Percentiles rank a stretch among this genome's conserved stretches.
Evolutionary conservation across 306 rosid species (phyloP).

Genomic region (Carpinus fangiana): DNA sequence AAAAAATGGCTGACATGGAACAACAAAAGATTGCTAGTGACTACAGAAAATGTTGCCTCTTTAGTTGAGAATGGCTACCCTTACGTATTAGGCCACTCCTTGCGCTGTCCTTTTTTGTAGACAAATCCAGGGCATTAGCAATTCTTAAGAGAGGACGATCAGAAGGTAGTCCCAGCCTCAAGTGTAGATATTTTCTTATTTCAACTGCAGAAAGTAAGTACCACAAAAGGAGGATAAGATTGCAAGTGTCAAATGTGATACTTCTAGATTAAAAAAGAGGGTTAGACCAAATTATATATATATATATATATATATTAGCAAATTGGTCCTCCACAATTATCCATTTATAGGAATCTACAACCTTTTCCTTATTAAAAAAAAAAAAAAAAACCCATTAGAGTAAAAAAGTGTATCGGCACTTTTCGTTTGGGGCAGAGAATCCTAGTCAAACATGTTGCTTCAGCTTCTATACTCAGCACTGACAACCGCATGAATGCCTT

Average conservation of each 20-base stretch:
- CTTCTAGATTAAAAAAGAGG: neutral
- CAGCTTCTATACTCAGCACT: neutral
- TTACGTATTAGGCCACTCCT: slow-evolving; percentile 47
- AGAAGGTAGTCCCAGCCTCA: slow-evolving; percentile 78
- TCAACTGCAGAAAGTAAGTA: slow-evolving; percentile 67
- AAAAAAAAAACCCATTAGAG: neutral
- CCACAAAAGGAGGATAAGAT: neutral
- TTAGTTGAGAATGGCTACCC: slow-evolving; percentile 47
- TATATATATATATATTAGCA: slow-evolving; percentile 8
- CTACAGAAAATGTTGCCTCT: slow-evolving; percentile 7
- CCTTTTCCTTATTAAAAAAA: neutral
- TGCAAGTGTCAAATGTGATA: neutral
- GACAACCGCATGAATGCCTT: neutral
- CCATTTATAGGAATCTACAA: neutral
- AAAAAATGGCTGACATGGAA: slow-evolving; percentile 1
- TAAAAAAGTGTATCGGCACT: neutral
- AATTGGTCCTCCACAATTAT: neutral
- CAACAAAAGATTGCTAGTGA: slow-evolving; percentile 22
- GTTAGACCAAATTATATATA: neutral
- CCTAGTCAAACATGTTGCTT: neutral
- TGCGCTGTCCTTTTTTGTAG: slow-evolving; percentile 35
- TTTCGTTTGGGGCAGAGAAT: neutral
- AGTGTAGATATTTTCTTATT: slow-evolving; percentile 76
- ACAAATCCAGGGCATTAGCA: slow-evolving; percentile 77
- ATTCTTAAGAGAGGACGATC: slow-evolving; percentile 93